Percentiles rank a stretch among this genome's conserved stretches.
These are phyloP conservation scores for Heritiera fomes DNA, from an alignment of 345 rosid genomes.

Conservation along the genomic window DNA sequence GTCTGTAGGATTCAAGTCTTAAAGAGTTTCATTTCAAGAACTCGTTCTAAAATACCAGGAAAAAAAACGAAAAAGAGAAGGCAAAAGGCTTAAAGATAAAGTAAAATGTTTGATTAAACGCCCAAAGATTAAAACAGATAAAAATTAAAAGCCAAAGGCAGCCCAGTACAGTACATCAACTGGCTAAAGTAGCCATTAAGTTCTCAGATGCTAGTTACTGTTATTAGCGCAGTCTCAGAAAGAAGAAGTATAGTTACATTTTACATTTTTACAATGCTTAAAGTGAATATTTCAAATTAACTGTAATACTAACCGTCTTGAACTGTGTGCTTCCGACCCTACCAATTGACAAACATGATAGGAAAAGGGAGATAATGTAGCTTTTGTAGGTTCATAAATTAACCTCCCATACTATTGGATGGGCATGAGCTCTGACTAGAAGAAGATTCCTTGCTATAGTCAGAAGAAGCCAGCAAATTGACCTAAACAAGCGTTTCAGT, in stretches of 20 bases:
- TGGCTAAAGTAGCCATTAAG: neutral
- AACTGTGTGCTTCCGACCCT: neutral
- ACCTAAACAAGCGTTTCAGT: slow-evolving; percentile 47
- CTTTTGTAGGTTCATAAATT: slow-evolving; percentile 17
- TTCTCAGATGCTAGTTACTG: neutral
- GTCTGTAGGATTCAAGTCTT: neutral
- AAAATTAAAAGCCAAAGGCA: neutral
- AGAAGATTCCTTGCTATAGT: slow-evolving; percentile 44
- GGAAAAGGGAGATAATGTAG: neutral
- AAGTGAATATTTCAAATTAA: neutral
- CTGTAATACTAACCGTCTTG: slow-evolving; percentile 4
- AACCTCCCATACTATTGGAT: slow-evolving; percentile 72
- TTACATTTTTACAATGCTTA: neutral
- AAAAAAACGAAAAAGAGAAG: neutral
- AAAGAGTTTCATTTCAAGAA: neutral
- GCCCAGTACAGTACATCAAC: neutral
- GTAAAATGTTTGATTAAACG: neutral
- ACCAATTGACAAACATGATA: neutral
- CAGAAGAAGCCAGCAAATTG: slow-evolving; percentile 68
- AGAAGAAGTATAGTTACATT: neutral
- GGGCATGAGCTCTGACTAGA: slow-evolving; percentile 33
- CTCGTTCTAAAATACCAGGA: neutral
- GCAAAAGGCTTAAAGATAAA: neutral
- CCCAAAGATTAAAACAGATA: neutral
- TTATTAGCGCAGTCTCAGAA: neutral